phyloP scores from a whole-genome alignment of 148 eudicot genomes.

The Bassia scoparia region DNA sequence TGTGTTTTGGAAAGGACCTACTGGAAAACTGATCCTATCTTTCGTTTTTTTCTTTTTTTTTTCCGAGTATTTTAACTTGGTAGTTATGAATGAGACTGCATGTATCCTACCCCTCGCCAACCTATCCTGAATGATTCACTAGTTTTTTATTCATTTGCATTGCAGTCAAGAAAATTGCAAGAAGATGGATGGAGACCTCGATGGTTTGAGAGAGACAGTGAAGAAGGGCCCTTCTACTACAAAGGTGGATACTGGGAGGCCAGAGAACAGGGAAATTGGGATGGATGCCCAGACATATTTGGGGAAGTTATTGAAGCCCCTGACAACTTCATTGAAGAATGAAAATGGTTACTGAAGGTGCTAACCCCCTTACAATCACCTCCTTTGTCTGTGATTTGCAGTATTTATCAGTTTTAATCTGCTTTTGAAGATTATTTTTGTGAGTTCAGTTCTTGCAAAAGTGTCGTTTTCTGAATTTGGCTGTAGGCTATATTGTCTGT shows the following conservation, averaged over 20 bases:
- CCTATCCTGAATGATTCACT: no score
- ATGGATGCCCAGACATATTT: slow-evolving; percentile 64
- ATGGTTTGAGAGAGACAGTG: slow-evolving; percentile 71
- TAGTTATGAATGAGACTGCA: background rate
- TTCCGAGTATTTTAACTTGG: no score
- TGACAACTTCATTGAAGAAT: slow-evolving; percentile 29
- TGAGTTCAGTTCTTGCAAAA: background rate
- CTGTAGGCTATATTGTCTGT: background rate
- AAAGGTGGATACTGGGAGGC: slow-evolving; percentile 87
- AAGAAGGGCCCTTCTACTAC: slow-evolving; percentile 57
- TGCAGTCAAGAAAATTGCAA: slow-evolving; percentile 80
- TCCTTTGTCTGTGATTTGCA: background rate
- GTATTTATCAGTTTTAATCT: background rate
- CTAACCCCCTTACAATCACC: background rate
- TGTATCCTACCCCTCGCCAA: background rate
- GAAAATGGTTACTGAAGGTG: slow-evolving; percentile 36
- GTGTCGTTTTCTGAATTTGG: background rate
- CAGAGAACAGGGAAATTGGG: slow-evolving; percentile 59
- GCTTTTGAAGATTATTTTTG: background rate
- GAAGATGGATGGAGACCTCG: slow-evolving; percentile 86
- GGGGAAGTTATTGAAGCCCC: slow-evolving; percentile 57
- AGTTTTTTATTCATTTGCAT: background rate
- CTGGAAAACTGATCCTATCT: background rate
- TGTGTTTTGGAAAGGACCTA: no score
- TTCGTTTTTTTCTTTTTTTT: no score